Evolutionary conservation across 306 rosid species (phyloP).

Genomic region (Quillaja saponaria): DNA sequence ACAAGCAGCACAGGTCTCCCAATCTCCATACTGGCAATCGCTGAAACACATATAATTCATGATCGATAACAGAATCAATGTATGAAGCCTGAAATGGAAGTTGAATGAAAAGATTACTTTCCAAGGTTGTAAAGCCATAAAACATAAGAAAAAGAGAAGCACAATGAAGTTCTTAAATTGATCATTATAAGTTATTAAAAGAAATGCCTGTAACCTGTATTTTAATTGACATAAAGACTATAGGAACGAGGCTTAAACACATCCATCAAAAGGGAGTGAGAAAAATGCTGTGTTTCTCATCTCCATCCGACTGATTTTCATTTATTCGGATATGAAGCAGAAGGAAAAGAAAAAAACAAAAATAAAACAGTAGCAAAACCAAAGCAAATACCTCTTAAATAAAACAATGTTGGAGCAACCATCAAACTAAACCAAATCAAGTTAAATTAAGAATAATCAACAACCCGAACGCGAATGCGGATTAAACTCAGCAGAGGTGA

Average conservation of each 20-base stretch:
- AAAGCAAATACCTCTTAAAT: conserved; percentile 27
- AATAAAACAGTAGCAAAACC: neutral
- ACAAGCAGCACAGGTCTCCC: conserved; percentile 41
- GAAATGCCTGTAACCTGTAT: neutral
- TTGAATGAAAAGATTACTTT: conserved; percentile 28
- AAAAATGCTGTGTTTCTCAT: conserved; percentile 2
- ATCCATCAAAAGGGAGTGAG: neutral
- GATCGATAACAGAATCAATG: conserved; percentile 39
- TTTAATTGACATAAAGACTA: conserved; percentile 9
- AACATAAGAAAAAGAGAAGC: neutral
- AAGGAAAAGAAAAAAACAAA: neutral
- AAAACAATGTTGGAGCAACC: conserved; percentile 24
- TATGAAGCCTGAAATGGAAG: conserved; percentile 43
- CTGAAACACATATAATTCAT: conserved; percentile 49
- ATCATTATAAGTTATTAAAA: no score
- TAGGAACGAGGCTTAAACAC: neutral
- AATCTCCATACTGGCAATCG: conserved; percentile 52
- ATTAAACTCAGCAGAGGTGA: conserved; percentile 32
- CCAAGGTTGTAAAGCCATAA: conserved; percentile 20
- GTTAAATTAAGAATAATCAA: conserved; percentile 28
- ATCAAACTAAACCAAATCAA: conserved; percentile 31
- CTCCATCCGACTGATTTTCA: neutral
- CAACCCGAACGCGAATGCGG: conserved; percentile 13
- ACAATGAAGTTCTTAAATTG: neutral
- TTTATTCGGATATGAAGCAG: neutral